phyloP scores from a whole-genome alignment of 2,329 filamentous ascomycete genomes.

The Verticillium albo-atrum region DNA sequence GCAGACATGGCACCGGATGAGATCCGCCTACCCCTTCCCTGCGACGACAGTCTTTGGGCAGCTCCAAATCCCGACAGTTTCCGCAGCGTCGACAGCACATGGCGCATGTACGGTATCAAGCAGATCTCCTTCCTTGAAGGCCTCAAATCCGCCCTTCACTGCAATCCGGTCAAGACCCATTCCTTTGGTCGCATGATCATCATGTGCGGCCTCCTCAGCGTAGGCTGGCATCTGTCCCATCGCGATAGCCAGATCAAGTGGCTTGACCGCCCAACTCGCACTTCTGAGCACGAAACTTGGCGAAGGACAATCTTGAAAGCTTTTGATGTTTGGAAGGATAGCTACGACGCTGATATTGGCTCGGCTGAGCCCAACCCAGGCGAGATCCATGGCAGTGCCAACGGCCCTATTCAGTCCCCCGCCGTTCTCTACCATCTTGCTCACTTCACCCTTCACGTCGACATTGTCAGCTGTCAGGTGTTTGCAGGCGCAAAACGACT shows the following conservation, averaged over 20 bases:
- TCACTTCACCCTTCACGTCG: slow-evolving; percentile 84
- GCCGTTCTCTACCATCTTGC: slow-evolving; percentile 81
- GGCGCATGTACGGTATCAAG: slow-evolving; percentile 75
- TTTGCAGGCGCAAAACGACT: slow-evolving; percentile 76
- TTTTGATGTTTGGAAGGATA: slow-evolving; percentile 82
- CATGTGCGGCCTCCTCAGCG: slow-evolving; percentile 85
- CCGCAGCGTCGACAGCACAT: slow-evolving; percentile 68
- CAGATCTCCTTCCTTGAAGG: slow-evolving; percentile 79
- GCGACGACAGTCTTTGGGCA: slow-evolving; percentile 82
- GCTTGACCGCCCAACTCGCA: slow-evolving; percentile 63
- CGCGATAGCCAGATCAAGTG: slow-evolving; percentile 81
- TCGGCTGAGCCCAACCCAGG: slow-evolving; percentile 16
- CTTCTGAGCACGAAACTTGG: slow-evolving; percentile 67
- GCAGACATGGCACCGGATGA: slow-evolving; percentile 91
- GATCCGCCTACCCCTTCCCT: slow-evolving; percentile 79
- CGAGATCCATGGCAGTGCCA: slow-evolving; percentile 26
- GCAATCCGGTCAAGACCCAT: slow-evolving; percentile 76
- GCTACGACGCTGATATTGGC: slow-evolving; percentile 69
- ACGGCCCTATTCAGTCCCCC: slow-evolving; percentile 69
- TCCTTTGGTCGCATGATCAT: slow-evolving; percentile 85
- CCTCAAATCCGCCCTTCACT: slow-evolving; percentile 77
- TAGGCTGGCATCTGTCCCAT: slow-evolving; percentile 88
- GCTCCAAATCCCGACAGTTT: slow-evolving; percentile 75
- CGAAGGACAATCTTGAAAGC: slow-evolving; percentile 69
- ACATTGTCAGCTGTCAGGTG: slow-evolving; percentile 86